Evolutionary conservation across 2,329 filamentous ascomycete genomes (phyloP), one percentile per base, ranked within the genome.

Genomic region (Zymoseptoria brevis): DNA sequence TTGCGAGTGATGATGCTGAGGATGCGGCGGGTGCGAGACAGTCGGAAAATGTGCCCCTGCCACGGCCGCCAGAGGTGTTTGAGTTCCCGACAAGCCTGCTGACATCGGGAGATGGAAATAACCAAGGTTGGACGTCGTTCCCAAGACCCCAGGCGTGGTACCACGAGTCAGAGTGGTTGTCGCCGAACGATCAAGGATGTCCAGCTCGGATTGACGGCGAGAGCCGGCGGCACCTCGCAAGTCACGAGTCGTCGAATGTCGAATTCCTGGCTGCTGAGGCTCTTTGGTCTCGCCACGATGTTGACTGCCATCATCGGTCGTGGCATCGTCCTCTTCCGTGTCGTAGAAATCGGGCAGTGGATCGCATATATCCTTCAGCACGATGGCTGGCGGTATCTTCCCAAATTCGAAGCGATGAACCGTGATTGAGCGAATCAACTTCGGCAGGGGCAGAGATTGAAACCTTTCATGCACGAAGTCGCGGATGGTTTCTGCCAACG

Each of bases 281-380:
- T 55, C 53, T 19, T 53, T 57, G 30, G 29, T 30, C 50, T 57
- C 22, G 30, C 55, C 58, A 45, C 16, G 35, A n/a, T 45, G 35
- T 45, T n/a, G 11, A 22, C 58, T 55, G n/a, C 48, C 75, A 26
- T 50, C 75, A 1, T 72, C 73, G 2, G 71, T 74, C 45, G 79
- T 81, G 48, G 83, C 81, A 24, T 83, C 79, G 60, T 88, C 87
- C 45, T 85, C 78, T 24, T 88, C 85, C 66, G 89, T 86, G 68
- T 96, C 94, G 78, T 99, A 99, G 72, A 99, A 99, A 69, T 99
- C 94, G 0, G 91, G 87, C 60, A 97, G 82, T 1, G 94, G 94
- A 72, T 99, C 92, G 67, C 93, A 95, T 62, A 99, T 92, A 74
- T 97, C 94, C 76, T 96, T 97, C 69, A 99, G 87, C 71, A 95